These are phyloP conservation scores for Aspergillus indologenus DNA, from an alignment of 495 filamentous ascomycete genomes.

Conservation along the genomic window DNA sequence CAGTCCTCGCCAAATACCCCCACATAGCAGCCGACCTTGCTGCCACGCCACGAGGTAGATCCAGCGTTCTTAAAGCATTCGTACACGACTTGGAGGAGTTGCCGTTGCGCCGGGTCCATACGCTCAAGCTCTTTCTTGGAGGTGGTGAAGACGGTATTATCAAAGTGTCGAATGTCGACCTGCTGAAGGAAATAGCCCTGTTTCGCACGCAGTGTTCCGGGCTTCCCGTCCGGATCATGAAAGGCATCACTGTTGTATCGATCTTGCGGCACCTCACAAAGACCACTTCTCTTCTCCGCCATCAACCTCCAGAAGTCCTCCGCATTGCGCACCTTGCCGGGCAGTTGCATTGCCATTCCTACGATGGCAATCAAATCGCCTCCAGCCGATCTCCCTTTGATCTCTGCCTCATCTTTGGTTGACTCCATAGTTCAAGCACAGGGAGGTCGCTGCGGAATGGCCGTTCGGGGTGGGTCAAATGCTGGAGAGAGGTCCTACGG, in stretches of 20 bases:
- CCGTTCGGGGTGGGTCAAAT: too few species aligned
- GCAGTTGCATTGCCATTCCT: not conserved
- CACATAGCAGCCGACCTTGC: conserved; percentile 45
- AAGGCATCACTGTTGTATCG: conserved; percentile 3
- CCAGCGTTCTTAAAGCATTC: conserved; percentile 44
- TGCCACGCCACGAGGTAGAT: conserved; percentile 41
- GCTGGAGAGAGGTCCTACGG: too few species aligned
- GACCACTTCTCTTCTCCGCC: not conserved
- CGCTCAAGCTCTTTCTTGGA: conserved; percentile 41
- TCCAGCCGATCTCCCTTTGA: too few species aligned
- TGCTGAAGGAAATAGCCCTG: conserved; percentile 53
- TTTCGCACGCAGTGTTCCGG: conserved; percentile 19
- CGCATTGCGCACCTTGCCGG: not conserved
- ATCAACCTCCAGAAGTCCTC: not conserved
- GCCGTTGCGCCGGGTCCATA: conserved; percentile 57
- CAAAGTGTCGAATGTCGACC: conserved; percentile 12
- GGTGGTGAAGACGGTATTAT: conserved; percentile 37
- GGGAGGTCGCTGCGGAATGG: too few species aligned
- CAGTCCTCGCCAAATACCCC: conserved; percentile 44
- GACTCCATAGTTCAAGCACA: not conserved
- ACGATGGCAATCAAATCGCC: not conserved
- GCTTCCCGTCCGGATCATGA: conserved; percentile 5
- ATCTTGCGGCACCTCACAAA: not conserved
- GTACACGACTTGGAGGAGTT: conserved; percentile 49
- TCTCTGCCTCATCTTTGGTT: too few species aligned